Evolutionary conservation across 2,329 filamentous ascomycete genomes (phyloP).

Genomic region (Daldinia eschscholtzii): DNA sequence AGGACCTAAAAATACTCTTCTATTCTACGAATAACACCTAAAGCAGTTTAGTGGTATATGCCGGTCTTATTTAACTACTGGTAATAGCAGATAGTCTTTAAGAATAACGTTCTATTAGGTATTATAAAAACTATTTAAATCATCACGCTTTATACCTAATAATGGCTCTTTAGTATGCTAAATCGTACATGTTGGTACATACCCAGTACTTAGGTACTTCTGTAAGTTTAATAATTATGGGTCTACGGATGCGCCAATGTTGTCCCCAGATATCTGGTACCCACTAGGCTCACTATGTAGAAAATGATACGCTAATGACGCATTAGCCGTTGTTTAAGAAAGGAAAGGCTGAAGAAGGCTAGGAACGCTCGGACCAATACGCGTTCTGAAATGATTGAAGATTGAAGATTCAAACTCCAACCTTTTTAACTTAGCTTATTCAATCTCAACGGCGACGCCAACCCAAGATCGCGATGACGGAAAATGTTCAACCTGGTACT

Average conservation of each 20-base stretch:
- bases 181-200: background rate
- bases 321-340: background rate
- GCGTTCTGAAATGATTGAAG: conserved; percentile 1
- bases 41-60: background rate
- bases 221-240: background rate
- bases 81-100: background rate
- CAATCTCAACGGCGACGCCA: background rate
- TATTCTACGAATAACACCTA: background rate
- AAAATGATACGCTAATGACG: background rate
- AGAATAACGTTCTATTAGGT: background rate
- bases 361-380: conserved; percentile 2
- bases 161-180: background rate
- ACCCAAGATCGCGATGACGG: conserved; percentile 46
- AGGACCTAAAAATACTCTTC: background rate
- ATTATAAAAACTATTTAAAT: background rate
- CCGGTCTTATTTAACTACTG: background rate
- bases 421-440: background rate
- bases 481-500: conserved; percentile 49
- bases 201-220: background rate
- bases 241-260: background rate
- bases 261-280: background rate
- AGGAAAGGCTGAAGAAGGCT: background rate
- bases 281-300: background rate
- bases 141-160: background rate
- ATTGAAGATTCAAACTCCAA: conserved; percentile 3